Conservation (phyloP, 1,284 basidiomycete species). For the Inonotus hispidus region DNA sequence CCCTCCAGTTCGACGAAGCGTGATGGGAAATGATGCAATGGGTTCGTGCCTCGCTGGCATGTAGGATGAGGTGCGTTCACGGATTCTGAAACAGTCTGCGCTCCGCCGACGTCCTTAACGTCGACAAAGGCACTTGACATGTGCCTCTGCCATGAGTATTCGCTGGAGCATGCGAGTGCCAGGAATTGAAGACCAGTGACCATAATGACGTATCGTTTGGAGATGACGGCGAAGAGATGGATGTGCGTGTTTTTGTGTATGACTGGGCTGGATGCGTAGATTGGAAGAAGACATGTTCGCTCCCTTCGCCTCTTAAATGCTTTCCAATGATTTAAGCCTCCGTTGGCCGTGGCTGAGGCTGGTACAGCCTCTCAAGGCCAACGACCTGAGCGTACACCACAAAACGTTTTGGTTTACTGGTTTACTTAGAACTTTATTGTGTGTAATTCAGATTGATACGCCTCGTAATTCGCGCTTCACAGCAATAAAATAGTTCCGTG, state of each 20-base stretch:
- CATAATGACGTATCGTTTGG: background rate
- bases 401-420: too few species aligned
- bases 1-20: background rate
- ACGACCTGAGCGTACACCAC: background rate
- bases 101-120: too few species aligned
- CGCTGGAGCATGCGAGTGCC: background rate
- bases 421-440: too few species aligned
- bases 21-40: background rate
- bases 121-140: too few species aligned
- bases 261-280: background rate
- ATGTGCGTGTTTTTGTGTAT: background rate
- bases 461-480: background rate
- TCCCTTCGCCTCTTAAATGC: background rate
- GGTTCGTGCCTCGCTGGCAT: background rate
- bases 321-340: background rate
- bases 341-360: background rate
- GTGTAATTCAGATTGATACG: too few species aligned
- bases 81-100: too few species aligned
- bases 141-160: background rate
- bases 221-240: background rate
- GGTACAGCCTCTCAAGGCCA: background rate
- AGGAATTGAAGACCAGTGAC: background rate
- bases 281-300: background rate
- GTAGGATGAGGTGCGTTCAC: too few species aligned
- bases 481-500: background rate